Percentiles rank a stretch among this genome's conserved stretches.
phyloP scores from a whole-genome alignment of 305 asterid genomes.

The Solanum hybrid region DNA sequence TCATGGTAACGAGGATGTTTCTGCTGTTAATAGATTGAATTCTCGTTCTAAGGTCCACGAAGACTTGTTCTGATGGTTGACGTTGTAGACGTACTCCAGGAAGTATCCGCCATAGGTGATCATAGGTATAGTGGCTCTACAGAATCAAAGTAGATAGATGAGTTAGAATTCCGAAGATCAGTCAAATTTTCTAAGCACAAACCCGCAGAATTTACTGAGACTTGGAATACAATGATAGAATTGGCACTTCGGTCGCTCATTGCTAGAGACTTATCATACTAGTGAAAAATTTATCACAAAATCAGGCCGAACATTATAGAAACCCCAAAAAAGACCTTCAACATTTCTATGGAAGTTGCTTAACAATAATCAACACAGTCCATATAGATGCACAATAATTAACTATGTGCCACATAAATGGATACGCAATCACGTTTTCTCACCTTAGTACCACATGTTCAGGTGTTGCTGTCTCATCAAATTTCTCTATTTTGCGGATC shows the following conservation, averaged over 20 bases:
- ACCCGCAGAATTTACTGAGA: not conserved
- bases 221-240: not conserved
- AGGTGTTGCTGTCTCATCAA: constrained; percentile 36
- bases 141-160: constrained; percentile 3
- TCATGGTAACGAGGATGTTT: not conserved
- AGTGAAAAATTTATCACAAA: not conserved
- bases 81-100: constrained; percentile 50
- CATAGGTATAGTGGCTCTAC: constrained; percentile 66
- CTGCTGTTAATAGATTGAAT: constrained; percentile 47
- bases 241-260: not conserved
- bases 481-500: constrained; percentile 53
- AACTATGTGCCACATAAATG: not conserved
- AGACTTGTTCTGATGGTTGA: constrained; percentile 65
- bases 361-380: not conserved
- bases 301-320: not conserved
- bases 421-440: constrained; percentile 1
- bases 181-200: not conserved
- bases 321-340: not conserved
- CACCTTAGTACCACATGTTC: constrained; percentile 53
- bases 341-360: not conserved
- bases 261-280: not conserved
- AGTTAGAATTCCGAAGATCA: not conserved
- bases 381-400: not conserved
- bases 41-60: constrained; percentile 72
- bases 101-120: constrained; percentile 55